Percentiles rank a stretch among this genome's conserved stretches.
Conservation (phyloP, 352 stramenopile species). For the Pythium dissotocum region DNA sequence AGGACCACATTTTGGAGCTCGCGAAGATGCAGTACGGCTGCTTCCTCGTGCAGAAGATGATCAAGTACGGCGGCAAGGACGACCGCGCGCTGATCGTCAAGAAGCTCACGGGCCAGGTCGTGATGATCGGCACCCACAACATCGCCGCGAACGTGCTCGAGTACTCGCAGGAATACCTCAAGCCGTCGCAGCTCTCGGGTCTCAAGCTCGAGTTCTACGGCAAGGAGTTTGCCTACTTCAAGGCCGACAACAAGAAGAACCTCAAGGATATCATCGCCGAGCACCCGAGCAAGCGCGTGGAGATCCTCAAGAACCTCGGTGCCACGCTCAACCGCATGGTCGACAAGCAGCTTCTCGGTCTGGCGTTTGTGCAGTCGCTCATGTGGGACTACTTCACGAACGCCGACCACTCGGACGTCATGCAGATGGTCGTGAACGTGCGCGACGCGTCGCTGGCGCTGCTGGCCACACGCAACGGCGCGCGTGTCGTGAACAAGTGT, state of each 20-base stretch:
- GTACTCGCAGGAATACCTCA: conserved; percentile 83
- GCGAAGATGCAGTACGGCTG: conserved; percentile 97
- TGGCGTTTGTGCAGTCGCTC: conserved; percentile 89
- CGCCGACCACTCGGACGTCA: conserved; percentile 73
- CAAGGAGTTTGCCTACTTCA: conserved; percentile 89
- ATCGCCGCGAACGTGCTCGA: conserved; percentile 94
- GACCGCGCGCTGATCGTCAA: conserved; percentile 84
- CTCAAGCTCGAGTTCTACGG: conserved; percentile 91
- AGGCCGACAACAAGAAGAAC: conserved; percentile 83
- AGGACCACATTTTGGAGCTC: conserved; percentile 91
- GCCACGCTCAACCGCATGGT: conserved; percentile 84
- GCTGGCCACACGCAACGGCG: conserved; percentile 86
- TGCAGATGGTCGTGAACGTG: conserved; percentile 86
- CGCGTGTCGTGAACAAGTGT: conserved; percentile 86
- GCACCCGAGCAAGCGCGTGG: conserved; percentile 67
- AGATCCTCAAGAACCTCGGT: conserved; percentile 73
- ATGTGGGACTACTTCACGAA: conserved; percentile 90
- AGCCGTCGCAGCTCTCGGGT: conserved; percentile 85
- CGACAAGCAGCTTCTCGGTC: conserved; percentile 86
- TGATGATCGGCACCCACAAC: conserved; percentile 93
- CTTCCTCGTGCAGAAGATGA: conserved; percentile 97
- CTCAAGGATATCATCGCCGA: conserved; percentile 66
- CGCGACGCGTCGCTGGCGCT: conserved; percentile 84
- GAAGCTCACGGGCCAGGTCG: conserved; percentile 92
- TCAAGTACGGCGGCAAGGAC: conserved; percentile 91